Evolutionary conservation across 2,329 filamentous ascomycete genomes (phyloP).

Genomic region (Calonectria pauciramosa): DNA sequence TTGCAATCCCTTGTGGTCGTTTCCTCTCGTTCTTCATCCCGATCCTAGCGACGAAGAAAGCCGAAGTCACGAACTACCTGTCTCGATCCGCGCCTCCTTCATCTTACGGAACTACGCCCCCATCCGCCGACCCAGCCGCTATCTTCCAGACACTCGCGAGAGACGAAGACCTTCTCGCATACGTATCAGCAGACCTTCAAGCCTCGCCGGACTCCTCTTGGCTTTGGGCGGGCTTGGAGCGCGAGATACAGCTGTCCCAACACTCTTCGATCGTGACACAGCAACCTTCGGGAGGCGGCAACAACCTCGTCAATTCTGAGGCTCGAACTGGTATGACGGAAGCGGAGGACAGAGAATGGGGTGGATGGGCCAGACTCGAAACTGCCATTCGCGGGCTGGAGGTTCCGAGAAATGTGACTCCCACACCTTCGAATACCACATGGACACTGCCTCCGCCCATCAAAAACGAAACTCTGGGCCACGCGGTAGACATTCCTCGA

Average conservation of each 20-base stretch:
- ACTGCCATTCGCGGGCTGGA: slow-evolving; percentile 53
- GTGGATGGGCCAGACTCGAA: slow-evolving; percentile 84
- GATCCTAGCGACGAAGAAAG: slow-evolving; percentile 69
- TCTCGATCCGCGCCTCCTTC: slow-evolving; percentile 49
- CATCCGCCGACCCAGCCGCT: slow-evolving; percentile 49
- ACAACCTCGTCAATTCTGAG: slow-evolving; percentile 60
- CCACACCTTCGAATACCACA: slow-evolving; percentile 49
- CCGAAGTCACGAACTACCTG: slow-evolving; percentile 59
- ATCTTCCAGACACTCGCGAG: slow-evolving; percentile 55
- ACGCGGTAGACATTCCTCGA: slow-evolving; percentile 46
- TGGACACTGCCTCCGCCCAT: slow-evolving; percentile 53
- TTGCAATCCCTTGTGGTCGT: slow-evolving; percentile 84
- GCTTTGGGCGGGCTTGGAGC: slow-evolving; percentile 81
- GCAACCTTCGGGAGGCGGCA: slow-evolving; percentile 47
- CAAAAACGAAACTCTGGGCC: slow-evolving; percentile 51
- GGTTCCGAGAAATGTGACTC: slow-evolving; percentile 40
- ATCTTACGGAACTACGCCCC: slow-evolving; percentile 47
- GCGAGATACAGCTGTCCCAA: slow-evolving; percentile 53
- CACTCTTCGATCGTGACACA: slow-evolving; percentile 33
- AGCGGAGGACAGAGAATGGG: slow-evolving; percentile 77
- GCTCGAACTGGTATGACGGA: slow-evolving; percentile 66
- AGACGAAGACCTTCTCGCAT: slow-evolving; percentile 91
- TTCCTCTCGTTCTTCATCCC: slow-evolving; percentile 86
- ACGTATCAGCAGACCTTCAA: slow-evolving; percentile 89
- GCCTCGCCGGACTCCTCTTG: slow-evolving; percentile 82